Percentiles rank a stretch among this genome's conserved stretches.
These are phyloP conservation scores for Coemansia sp. DNA, from an alignment of 192 early-diverging fungal genomes.

Conservation along the genomic window DNA sequence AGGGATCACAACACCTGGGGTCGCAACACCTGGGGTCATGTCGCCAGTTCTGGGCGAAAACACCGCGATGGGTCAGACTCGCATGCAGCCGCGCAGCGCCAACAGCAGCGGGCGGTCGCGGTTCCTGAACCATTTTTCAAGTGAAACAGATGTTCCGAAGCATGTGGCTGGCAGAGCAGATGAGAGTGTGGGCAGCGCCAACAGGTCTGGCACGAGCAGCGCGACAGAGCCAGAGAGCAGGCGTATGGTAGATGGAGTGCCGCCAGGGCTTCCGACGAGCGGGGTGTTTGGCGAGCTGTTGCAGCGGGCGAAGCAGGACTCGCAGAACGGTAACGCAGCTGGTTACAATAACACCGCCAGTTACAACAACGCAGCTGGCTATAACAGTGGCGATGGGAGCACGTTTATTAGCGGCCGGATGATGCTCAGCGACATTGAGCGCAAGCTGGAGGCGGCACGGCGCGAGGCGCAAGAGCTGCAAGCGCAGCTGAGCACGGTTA, in stretches of 20 bases:
- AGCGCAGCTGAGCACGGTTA: conserved; percentile 49
- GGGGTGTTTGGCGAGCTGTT: conserved; percentile 47
- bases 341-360: neutral
- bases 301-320: conserved; percentile 28
- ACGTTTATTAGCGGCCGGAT: conserved; percentile 19
- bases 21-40: conserved; percentile 5
- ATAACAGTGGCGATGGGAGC: conserved; percentile 5
- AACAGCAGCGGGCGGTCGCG: conserved; percentile 51
- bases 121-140: conserved; percentile 50
- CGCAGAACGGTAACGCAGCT: neutral
- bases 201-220: neutral
- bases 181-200: neutral
- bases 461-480: conserved; percentile 46
- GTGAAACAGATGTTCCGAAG: neutral
- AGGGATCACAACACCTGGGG: neutral
- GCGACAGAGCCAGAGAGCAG: neutral
- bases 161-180: conserved; percentile 4
- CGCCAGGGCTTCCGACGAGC: conserved; percentile 37
- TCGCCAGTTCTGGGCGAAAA: neutral
- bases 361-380: neutral
- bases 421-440: conserved; percentile 51
- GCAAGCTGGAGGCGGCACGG: conserved; percentile 32
- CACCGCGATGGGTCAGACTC: conserved; percentile 9
- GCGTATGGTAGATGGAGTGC: conserved; percentile 14
- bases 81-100: conserved; percentile 46